Evolutionary conservation across 495 filamentous ascomycete genomes (phyloP), one percentile per base, ranked within the genome.

Genomic region (Alectoria sarmentosa): DNA sequence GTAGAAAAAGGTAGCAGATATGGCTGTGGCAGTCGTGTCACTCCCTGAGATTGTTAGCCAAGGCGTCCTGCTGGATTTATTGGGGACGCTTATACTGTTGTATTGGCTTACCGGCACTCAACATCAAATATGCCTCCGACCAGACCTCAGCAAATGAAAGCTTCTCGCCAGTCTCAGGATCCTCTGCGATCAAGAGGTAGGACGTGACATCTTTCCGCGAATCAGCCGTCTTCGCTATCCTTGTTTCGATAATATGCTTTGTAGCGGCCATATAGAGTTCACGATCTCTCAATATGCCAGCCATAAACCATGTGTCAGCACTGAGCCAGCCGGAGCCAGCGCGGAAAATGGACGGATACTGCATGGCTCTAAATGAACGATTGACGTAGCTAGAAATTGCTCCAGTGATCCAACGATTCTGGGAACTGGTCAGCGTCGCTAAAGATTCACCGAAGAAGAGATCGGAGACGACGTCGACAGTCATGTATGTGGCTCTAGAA

Each of bases 121-220:
- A 78, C 5, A 90, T 78, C 1, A 91, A 75, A 70, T 88, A 88
- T 7, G 84, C 83, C 72, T 90, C 88, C 39, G 82, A 84, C 85
- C 86, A 89, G 5, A 90, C 78, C 67, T 92, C 88, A 3, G 82
- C 79, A 15, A 78, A 86, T 15, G 77, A 77, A 68, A 90, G 87
- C 1, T 87, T 86, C 61, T 82, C 77, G 56, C 86, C 87, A 0
- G 82, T 86, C 62, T 83, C 78, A 0, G 82, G 80, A 54, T 86
- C 83, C 56, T 80, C 82, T 14, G 82, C 82, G 56, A 83, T 78
- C 42, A 86, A 74, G 5, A 87, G 74, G 67, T 83, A 82, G 68
- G 80, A 79, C 73, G 85, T 85, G 70, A 86, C 76, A 72, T 90
- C 87, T 62, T 86, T 86, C 39, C 86, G 83, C 42, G 0, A 23